These are phyloP conservation scores for Neurospora sp. DNA, from an alignment of 2,329 filamentous ascomycete genomes.

Conservation along the genomic window DNA sequence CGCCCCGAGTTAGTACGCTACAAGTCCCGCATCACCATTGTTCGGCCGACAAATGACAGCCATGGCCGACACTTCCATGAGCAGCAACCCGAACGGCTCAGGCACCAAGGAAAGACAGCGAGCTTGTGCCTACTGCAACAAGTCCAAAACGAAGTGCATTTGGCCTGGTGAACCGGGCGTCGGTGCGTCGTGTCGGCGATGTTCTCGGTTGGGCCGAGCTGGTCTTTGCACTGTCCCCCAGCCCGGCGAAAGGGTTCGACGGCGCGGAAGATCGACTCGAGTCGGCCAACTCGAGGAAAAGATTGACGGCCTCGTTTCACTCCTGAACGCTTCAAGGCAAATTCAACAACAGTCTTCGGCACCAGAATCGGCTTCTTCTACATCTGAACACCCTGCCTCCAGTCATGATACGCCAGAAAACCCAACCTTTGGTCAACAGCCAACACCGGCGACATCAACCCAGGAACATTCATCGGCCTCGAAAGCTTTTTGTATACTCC, in stretches of 20 bases:
- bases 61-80: constrained; percentile 2
- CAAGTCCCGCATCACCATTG: background rate
- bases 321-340: constrained; percentile 20
- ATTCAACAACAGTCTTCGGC: constrained; percentile 16
- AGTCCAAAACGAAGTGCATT: constrained; percentile 27
- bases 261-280: constrained; percentile 28
- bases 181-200: constrained; percentile 14
- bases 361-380: constrained; percentile 8
- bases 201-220: constrained; percentile 23
- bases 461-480: background rate
- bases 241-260: constrained; percentile 21
- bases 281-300: constrained; percentile 29
- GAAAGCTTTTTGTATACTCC: background rate
- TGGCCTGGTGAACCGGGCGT: constrained; percentile 18
- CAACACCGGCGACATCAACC: background rate
- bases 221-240: constrained; percentile 25
- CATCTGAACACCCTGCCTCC: background rate
- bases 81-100: background rate
- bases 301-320: constrained; percentile 29
- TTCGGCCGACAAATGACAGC: background rate
- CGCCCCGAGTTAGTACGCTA: background rate
- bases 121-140: constrained; percentile 25
- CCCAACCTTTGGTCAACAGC: background rate
- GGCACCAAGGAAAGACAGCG: constrained; percentile 10
- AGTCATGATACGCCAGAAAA: background rate